Evolutionary conservation across 148 eudicot species (phyloP), one percentile per base, ranked within the genome.

Genomic region (Simmondsia chinensis): DNA sequence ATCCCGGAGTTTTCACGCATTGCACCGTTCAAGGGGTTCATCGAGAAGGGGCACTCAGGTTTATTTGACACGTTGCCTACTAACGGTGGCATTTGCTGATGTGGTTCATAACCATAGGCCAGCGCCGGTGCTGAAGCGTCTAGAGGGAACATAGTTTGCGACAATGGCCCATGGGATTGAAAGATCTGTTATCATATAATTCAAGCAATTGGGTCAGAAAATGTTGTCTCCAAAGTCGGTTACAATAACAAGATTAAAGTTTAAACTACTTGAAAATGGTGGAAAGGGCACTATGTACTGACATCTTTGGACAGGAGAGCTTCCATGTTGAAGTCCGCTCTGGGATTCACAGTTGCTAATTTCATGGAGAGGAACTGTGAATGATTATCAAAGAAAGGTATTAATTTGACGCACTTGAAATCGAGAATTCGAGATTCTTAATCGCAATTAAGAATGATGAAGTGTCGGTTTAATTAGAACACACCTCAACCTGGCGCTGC

Each of bases 401-500:
- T 13, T 32, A 18, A 20, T 10, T 8, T 12, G 26, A 48, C 2
- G 39, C n/a, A n/a, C n/a, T n/a, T n/a, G n/a, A n/a, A n/a, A n/a
- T n/a, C n/a, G n/a, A n/a, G n/a, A n/a, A n/a, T n/a, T n/a, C n/a
- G n/a, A n/a, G n/a, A n/a, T n/a, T n/a, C n/a, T n/a, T n/a, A n/a
- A n/a, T n/a, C n/a, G n/a, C n/a, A n/a, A n/a, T n/a, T n/a, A n/a
- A n/a, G n/a, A n/a, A n/a, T n/a, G n/a, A n/a, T n/a, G n/a, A n/a
- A n/a, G n/a, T n/a, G n/a, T 8, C 9, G 13, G 19, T 5, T 36
- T 18, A 9, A n/a, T 19, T 38, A 4, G 25, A 31, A 20, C 39
- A 54, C 71, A 88, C 96, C 96, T 88, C 96, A 33, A 88, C 96
- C 54, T 88, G 89, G 0, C 81, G 74, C 43, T 88, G 96, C 61